Conservation (phyloP, 805 yeast species). For the Candida silvicultrix region DNA sequence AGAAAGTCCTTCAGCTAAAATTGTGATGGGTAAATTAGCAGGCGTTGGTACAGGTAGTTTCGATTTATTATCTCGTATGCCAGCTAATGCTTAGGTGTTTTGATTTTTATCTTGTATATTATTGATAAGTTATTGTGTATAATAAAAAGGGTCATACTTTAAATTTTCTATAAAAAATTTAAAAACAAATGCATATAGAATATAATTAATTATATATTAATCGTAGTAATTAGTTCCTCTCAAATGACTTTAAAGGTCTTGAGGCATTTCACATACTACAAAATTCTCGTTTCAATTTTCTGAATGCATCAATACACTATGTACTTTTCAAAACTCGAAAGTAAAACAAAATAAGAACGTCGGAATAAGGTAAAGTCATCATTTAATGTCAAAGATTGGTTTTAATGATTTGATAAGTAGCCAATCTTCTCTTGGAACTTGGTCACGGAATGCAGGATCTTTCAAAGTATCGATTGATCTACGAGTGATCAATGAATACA, state of each 20-base stretch:
- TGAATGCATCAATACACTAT: not conserved
- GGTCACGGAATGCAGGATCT: constrained; percentile 95
- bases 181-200: constrained; percentile 1
- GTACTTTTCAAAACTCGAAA: not conserved
- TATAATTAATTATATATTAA: not conserved
- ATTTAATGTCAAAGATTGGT: constrained; percentile 74
- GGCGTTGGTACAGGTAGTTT: constrained; percentile 96
- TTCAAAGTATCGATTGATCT: constrained; percentile 94
- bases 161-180: not conserved
- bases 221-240: not conserved
- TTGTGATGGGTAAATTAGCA: constrained; percentile 86
- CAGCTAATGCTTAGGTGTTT: constrained; percentile 13
- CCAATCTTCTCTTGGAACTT: constrained; percentile 96
- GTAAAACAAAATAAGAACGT: not conserved
- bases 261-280: too few relatives aligned
- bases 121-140: not conserved
- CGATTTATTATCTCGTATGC: constrained; percentile 54
- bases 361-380: constrained; percentile 6
- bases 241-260: too few relatives aligned
- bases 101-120: not conserved
- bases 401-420: constrained; percentile 81
- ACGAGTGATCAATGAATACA: constrained; percentile 88
- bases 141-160: not conserved
- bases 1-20: constrained; percentile 87
- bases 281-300: not conserved